Conservation (phyloP, 345 rosid genomes). For the Camelina laxa region DNA sequence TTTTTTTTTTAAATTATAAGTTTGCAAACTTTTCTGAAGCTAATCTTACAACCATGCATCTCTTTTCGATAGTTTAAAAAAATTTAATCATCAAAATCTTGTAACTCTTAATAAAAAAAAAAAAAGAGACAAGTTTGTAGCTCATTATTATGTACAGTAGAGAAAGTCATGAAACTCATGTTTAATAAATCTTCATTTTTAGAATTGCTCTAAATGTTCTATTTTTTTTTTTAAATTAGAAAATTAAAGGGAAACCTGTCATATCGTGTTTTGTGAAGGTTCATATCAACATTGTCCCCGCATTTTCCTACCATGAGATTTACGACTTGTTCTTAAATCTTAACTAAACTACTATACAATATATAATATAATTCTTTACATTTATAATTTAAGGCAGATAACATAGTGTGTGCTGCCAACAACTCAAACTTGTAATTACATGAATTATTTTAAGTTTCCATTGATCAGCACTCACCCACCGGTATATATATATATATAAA, state of each 20-base stretch:
- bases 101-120: too few relatives aligned
- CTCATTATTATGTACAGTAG: too few relatives aligned
- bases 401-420: conserved; percentile 16
- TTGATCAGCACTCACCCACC: conserved; percentile 17
- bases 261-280: not conserved
- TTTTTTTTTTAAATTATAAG: too few relatives aligned
- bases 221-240: not conserved
- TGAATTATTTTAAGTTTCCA: not conserved
- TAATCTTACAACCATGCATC: not conserved
- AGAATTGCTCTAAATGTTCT: not conserved
- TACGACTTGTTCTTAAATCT: not conserved
- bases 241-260: not conserved
- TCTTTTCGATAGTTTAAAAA: not conserved
- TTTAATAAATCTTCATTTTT: not conserved
- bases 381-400: too few relatives aligned
- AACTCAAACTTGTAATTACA: conserved; percentile 16
- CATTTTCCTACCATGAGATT: not conserved
- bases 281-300: not conserved
- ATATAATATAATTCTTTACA: not conserved
- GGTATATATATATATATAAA: conserved; percentile 3
- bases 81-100: too few relatives aligned
- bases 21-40: not conserved
- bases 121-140: too few relatives aligned
- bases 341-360: not conserved
- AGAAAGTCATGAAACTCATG: too few relatives aligned